Percentiles rank a stretch among this genome's conserved stretches.
Conservation (phyloP, 768 basidiomycete genomes). For the Trametes cinnabarina region DNA sequence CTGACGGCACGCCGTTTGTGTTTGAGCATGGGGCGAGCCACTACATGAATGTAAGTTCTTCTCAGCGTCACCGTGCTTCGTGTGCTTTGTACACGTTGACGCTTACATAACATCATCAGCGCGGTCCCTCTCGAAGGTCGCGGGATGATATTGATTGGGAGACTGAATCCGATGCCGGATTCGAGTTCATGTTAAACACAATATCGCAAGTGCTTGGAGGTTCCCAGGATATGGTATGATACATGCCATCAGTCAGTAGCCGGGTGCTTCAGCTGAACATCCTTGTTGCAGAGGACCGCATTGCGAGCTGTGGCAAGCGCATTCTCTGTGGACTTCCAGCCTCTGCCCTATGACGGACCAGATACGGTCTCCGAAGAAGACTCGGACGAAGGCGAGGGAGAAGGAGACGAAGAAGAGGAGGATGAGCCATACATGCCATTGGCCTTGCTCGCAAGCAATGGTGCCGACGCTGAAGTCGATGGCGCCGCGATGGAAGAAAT, state of each 20-base stretch:
- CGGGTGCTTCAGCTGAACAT: not conserved
- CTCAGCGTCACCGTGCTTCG: not conserved
- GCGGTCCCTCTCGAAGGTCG: not conserved
- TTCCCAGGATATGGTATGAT: not conserved
- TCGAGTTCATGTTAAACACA: not conserved
- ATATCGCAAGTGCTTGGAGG: constrained; percentile 1
- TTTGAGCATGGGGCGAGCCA: constrained; percentile 47
- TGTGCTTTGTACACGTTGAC: not conserved
- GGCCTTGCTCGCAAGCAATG: no score
- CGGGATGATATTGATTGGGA: not conserved
- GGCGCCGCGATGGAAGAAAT: no score
- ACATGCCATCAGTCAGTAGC: not conserved
- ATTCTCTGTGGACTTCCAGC: not conserved
- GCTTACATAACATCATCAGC: not conserved
- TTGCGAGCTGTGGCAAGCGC: not conserved
- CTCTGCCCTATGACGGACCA: not conserved
- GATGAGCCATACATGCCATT: not conserved
- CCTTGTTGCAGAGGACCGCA: not conserved
- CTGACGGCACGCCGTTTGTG: constrained; percentile 60
- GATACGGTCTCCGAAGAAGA: not conserved
- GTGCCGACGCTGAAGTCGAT: no score
- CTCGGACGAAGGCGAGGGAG: not conserved
- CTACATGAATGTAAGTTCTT: constrained; percentile 19
- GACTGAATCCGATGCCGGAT: not conserved
- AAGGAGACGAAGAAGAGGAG: not conserved